A percentile compares a stretch with the other conserved stretches of the same genome.
Conservation (phyloP, 1,139 yeast genomes). For the Kodamaea anthophila region DNA sequence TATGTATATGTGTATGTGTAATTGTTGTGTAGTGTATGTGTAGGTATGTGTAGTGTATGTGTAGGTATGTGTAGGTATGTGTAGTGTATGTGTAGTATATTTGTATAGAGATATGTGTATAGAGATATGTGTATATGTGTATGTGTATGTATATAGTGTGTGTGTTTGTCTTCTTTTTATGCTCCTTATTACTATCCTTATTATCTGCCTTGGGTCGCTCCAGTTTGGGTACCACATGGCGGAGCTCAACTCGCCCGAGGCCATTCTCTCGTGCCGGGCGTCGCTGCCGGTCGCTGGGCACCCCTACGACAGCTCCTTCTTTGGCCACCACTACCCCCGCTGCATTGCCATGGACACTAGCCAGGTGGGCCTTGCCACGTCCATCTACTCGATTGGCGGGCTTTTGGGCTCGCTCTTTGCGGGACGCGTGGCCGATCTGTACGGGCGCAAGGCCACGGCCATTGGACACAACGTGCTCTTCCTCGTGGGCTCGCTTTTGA, state of each 20-base stretch:
- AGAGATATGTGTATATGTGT: too few species aligned
- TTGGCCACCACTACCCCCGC: constrained; percentile 30
- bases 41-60: too few species aligned
- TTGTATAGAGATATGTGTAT: too few species aligned
- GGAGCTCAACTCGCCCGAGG: constrained; percentile 42
- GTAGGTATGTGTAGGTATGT: too few species aligned
- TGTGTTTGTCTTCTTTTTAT: not conserved
- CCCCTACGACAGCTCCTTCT: constrained; percentile 31
- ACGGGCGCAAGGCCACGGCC: constrained; percentile 61
- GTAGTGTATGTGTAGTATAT: too few species aligned
- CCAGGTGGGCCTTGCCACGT: constrained; percentile 75
- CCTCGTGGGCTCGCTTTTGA: constrained; percentile 61
- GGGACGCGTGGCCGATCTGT: constrained; percentile 59
- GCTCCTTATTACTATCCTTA: constrained; percentile 26
- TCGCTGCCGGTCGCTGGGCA: constrained; percentile 27
- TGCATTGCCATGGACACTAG: constrained; percentile 60
- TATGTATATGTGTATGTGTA: too few species aligned
- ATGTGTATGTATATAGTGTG: too few species aligned
- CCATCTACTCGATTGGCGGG: constrained; percentile 85
- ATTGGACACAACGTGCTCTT: constrained; percentile 51
- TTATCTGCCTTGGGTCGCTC: constrained; percentile 39
- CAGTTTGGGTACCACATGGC: constrained; percentile 50
- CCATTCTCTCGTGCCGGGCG: constrained; percentile 31
- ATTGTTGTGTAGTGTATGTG: too few species aligned
- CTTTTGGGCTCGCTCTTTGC: constrained; percentile 69